Percentiles rank a stretch among this genome's conserved stretches.
Evolutionary conservation across 2,329 filamentous ascomycete genomes (phyloP).

Genomic region (Trichoderma arundinaceum): DNA sequence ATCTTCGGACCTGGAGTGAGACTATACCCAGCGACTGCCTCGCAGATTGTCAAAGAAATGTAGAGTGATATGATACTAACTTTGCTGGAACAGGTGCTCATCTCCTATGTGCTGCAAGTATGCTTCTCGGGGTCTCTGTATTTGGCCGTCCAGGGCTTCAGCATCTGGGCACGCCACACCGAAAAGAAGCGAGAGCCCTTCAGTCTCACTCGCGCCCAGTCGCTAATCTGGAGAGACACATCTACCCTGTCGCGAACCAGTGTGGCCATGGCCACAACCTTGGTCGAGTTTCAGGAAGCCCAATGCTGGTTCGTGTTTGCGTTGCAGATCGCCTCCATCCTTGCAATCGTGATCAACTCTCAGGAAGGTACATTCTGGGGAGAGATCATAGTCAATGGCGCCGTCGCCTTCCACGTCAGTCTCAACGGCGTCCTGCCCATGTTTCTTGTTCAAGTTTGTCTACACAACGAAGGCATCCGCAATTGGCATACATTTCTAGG

Average conservation of each 20-base stretch:
- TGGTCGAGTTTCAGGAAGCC: slow-evolving; percentile 50
- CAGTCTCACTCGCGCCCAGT: slow-evolving; percentile 44
- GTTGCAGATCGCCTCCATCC: slow-evolving; percentile 49
- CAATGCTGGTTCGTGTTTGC: slow-evolving; percentile 50
- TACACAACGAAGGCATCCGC: slow-evolving; percentile 49
- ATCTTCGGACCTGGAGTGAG: slow-evolving; percentile 49
- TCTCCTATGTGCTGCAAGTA: slow-evolving; percentile 48
- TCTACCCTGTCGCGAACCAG: slow-evolving; percentile 47
- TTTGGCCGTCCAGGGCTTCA: slow-evolving; percentile 45
- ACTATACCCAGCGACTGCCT: neutral
- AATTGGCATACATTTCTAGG: slow-evolving; percentile 50
- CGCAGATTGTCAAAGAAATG: neutral
- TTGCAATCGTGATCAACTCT: slow-evolving; percentile 49
- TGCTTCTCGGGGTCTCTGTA: slow-evolving; percentile 45
- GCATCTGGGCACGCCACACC: slow-evolving; percentile 44
- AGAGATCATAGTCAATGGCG: slow-evolving; percentile 48
- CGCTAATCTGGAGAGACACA: slow-evolving; percentile 47
- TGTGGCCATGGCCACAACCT: slow-evolving; percentile 48
- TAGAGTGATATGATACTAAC: slow-evolving; percentile 19
- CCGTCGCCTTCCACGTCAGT: slow-evolving; percentile 47
- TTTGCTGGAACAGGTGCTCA: slow-evolving; percentile 42
- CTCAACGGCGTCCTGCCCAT: slow-evolving; percentile 48
- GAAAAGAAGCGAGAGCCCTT: slow-evolving; percentile 38
- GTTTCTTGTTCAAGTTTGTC: slow-evolving; percentile 47
- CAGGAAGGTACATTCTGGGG: slow-evolving; percentile 50